Conservation (phyloP, 805 yeast species). For the Saturnispora gosingensis region DNA sequence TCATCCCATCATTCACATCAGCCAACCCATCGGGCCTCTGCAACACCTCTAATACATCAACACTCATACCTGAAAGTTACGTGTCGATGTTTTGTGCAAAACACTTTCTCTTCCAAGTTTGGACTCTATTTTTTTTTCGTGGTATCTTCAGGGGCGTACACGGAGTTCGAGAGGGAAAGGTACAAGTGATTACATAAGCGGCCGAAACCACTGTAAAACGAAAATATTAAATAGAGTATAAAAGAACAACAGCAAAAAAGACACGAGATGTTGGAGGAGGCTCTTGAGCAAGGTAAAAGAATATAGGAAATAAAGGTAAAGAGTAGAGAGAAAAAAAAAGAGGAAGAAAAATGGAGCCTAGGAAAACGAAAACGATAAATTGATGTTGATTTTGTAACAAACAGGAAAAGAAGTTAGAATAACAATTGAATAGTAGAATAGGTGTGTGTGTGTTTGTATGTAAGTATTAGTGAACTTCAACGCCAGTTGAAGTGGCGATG, state of each 20-base stretch:
- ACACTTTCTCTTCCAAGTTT: not conserved
- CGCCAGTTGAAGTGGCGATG: slow-evolving; percentile 12
- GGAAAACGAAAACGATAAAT: too few relatives aligned
- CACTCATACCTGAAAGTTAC: not conserved
- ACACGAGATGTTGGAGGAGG: too few relatives aligned
- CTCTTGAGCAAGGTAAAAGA: not conserved
- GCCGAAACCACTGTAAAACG: not conserved
- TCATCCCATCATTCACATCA: not conserved
- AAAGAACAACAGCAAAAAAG: not conserved
- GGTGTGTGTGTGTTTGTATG: not conserved
- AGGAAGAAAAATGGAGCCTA: too few relatives aligned
- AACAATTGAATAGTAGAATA: not conserved
- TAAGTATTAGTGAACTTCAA: slow-evolving; percentile 24
- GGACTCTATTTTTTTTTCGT: not conserved
- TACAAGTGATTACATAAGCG: not conserved
- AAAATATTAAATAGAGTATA: not conserved
- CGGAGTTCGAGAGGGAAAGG: not conserved
- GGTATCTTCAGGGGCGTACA: not conserved
- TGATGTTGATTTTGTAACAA: not conserved
- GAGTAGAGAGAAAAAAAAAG: not conserved
- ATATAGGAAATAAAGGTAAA: not conserved
- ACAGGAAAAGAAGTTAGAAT: not conserved
- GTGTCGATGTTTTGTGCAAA: not conserved
- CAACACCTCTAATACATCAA: not conserved
- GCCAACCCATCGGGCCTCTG: not conserved